These are phyloP conservation scores for Sporothrix phasma DNA, from an alignment of 2,329 filamentous ascomycete species.

Conservation along the genomic window DNA sequence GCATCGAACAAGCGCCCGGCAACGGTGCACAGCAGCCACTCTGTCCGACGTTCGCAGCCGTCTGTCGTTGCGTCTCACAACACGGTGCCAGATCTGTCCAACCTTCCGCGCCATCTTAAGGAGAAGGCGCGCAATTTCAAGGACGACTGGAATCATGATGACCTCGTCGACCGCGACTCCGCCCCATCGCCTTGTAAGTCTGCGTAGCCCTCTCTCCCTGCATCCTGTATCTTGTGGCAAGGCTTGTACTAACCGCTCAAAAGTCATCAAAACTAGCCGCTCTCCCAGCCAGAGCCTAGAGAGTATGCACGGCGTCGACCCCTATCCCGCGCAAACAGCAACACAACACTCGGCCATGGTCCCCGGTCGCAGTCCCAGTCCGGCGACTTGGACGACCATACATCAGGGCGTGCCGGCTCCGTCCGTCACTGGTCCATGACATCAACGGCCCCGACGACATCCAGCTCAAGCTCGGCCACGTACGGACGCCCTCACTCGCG, in stretches of 20 bases:
- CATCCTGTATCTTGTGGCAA: not conserved
- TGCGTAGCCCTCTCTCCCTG: not conserved
- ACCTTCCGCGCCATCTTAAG: slow-evolving; percentile 5
- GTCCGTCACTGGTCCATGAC: slow-evolving; percentile 17
- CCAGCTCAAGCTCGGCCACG: slow-evolving; percentile 12
- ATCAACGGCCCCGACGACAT: slow-evolving; percentile 14
- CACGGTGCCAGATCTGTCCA: slow-evolving; percentile 9
- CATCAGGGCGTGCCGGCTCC: slow-evolving; percentile 5
- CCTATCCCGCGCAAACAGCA: slow-evolving; percentile 2
- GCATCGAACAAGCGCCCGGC: not conserved
- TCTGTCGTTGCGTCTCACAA: not conserved
- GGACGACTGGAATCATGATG: slow-evolving; percentile 11
- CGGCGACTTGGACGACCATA: slow-evolving; percentile 6
- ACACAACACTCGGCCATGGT: too few species aligned
- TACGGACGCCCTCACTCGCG: slow-evolving; percentile 12
- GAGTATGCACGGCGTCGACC: not conserved
- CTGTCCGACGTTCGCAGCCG: not conserved
- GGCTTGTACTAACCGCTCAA: not conserved
- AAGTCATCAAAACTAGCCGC: slow-evolving; percentile 14
- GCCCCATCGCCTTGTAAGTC: slow-evolving; percentile 24
- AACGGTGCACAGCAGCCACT: slow-evolving; percentile 7
- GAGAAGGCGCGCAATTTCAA: slow-evolving; percentile 5
- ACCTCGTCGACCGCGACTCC: slow-evolving; percentile 4
- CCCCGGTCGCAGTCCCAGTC: not conserved
- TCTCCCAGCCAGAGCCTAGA: slow-evolving; percentile 11